phyloP scores from a whole-genome alignment of 768 basidiomycete species.

The Rhizopogon vinicolor region DNA sequence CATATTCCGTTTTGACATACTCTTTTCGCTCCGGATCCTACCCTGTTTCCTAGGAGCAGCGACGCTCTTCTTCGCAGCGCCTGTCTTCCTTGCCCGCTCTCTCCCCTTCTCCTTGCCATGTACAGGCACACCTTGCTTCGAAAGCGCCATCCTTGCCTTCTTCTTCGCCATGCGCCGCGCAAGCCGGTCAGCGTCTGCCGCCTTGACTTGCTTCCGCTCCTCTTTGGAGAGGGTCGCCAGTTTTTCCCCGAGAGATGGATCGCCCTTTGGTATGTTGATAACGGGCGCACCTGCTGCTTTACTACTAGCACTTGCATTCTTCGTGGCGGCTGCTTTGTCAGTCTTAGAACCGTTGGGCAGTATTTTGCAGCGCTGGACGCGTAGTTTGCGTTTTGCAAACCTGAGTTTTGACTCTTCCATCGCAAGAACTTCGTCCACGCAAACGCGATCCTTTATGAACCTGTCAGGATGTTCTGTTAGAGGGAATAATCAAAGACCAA shows the following conservation, averaged over 20 bases:
- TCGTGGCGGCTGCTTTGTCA: constrained; percentile 12
- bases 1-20: constrained; percentile 46
- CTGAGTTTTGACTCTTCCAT: constrained; percentile 74
- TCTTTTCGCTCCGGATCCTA: constrained; percentile 52
- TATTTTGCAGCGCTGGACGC: constrained; percentile 90
- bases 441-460: constrained; percentile 68
- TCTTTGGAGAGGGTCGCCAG: constrained; percentile 78
- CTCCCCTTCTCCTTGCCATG: constrained; percentile 43
- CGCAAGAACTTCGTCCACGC: constrained; percentile 89
- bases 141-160: constrained; percentile 58
- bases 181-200: constrained; percentile 72
- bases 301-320: neutral
- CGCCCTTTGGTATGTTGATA: constrained; percentile 57
- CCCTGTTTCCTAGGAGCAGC: constrained; percentile 29
- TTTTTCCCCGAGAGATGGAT: constrained; percentile 76
- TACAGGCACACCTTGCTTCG: constrained; percentile 31
- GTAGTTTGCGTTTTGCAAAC: constrained; percentile 89
- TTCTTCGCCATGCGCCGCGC: constrained; percentile 89
- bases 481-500: constrained; percentile 23
- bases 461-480: neutral
- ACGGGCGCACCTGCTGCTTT: neutral
- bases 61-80: constrained; percentile 17
- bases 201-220: constrained; percentile 80
- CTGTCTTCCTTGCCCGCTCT: constrained; percentile 34
- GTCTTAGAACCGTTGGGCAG: constrained; percentile 34